Conservation (phyloP, 2,329 filamentous ascomycete species). For the Teratosphaeria destructans region DNA sequence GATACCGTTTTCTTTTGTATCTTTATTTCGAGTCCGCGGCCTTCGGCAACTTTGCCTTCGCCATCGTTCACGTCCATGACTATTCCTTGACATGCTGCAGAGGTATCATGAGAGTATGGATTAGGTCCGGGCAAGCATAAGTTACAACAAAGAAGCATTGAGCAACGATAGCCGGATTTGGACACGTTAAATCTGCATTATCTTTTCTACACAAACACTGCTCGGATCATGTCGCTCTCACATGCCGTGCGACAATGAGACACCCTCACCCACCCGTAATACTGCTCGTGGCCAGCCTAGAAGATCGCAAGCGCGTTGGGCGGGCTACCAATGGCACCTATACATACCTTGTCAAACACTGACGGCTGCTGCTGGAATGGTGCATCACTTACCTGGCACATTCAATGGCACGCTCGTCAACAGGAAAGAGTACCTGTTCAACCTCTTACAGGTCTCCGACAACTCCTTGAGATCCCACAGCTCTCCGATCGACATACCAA, state of each 20-base stretch:
- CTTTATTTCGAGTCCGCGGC: not conserved
- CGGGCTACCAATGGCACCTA: slow-evolving; percentile 17
- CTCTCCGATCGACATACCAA: slow-evolving; percentile 37
- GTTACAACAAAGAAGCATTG: not conserved
- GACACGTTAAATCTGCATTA: not conserved
- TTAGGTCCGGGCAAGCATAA: not conserved
- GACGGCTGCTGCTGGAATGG: too few relatives aligned
- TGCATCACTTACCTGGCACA: slow-evolving; percentile 23
- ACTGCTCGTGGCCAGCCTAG: slow-evolving; percentile 6
- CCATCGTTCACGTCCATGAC: not conserved
- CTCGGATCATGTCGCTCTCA: not conserved
- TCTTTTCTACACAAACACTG: not conserved
- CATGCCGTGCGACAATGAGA: not conserved
- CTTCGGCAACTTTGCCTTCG: not conserved
- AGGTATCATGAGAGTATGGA: not conserved
- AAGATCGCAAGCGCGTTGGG: slow-evolving; percentile 26
- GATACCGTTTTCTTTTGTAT: not conserved
- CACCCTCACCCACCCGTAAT: not conserved
- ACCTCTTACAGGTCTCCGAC: slow-evolving; percentile 27
- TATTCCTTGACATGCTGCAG: not conserved
- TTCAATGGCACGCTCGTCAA: slow-evolving; percentile 36
- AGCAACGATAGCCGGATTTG: not conserved
- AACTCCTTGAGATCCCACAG: slow-evolving; percentile 36
- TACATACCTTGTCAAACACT: not conserved
- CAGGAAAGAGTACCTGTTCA: slow-evolving; percentile 34